Evolutionary conservation across 2,329 filamentous ascomycete species (phyloP).

Genomic region (Alternaria conjuncta): DNA sequence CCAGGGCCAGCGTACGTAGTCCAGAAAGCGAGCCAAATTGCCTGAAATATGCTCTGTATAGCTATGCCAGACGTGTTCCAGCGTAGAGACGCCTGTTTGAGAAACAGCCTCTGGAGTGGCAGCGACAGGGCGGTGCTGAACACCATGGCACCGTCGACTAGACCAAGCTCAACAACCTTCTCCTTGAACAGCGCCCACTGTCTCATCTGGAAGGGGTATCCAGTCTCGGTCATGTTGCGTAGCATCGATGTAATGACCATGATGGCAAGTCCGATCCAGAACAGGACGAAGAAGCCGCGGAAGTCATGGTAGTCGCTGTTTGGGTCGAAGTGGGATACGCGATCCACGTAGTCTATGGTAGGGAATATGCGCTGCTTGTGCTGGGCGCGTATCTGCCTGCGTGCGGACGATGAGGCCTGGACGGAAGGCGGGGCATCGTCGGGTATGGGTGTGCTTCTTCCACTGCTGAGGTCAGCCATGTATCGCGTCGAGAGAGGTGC

Average conservation of each 20-base stretch:
- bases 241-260: slow-evolving; percentile 96
- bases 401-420: slow-evolving; percentile 82
- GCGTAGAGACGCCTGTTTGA: slow-evolving; percentile 64
- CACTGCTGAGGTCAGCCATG: slow-evolving; percentile 60
- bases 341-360: slow-evolving; percentile 86
- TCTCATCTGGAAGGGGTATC: slow-evolving; percentile 80
- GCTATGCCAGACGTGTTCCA: slow-evolving; percentile 82
- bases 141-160: slow-evolving; percentile 88
- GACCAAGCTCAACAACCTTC: slow-evolving; percentile 84
- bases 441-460: slow-evolving; percentile 81
- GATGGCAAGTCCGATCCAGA: slow-evolving; percentile 96
- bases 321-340: slow-evolving; percentile 95
- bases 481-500: slow-evolving; percentile 58
- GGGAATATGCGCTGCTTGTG: slow-evolving; percentile 87
- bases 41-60: slow-evolving; percentile 83
- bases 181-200: slow-evolving; percentile 89
- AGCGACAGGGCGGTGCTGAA: slow-evolving; percentile 73
- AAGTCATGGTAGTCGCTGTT: slow-evolving; percentile 92
- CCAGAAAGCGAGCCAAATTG: slow-evolving; percentile 81
- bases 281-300: slow-evolving; percentile 95
- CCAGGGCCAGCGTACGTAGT: slow-evolving; percentile 60
- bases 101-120: slow-evolving; percentile 73
- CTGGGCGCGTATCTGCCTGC: slow-evolving; percentile 81
- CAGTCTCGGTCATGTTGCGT: slow-evolving; percentile 92
- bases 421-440: slow-evolving; percentile 92